phyloP scores from a whole-genome alignment of 306 rosid genomes.

The Medicago arabica region DNA sequence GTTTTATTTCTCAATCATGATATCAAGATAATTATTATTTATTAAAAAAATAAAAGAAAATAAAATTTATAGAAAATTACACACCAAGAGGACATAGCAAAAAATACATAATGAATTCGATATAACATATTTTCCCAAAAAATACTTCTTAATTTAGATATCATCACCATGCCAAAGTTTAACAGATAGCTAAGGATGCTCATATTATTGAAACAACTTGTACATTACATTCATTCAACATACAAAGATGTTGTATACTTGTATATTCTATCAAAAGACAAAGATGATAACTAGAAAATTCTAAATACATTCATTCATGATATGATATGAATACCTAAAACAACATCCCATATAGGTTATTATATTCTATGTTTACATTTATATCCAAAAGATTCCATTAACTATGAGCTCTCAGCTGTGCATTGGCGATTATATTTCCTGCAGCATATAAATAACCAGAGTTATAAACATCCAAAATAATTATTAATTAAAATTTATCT shows the following conservation, averaged over 20 bases:
- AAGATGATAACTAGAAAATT: conserved; percentile 15
- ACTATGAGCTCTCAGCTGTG: conserved; percentile 49
- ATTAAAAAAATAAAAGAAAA: too few relatives aligned
- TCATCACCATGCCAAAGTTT: too few relatives aligned
- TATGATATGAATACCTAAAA: conserved; percentile 29
- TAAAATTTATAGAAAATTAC: too few relatives aligned
- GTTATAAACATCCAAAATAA: background rate
- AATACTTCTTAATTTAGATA: too few relatives aligned
- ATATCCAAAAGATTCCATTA: conserved; percentile 43
- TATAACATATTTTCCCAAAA: too few relatives aligned
- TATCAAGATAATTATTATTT: too few relatives aligned
- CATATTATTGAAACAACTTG: conserved; percentile 37
- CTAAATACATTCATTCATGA: conserved; percentile 23
- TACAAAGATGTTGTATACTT: background rate
- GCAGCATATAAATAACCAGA: conserved; percentile 36
- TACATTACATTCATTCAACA: conserved; percentile 32
- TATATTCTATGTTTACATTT: conserved; percentile 13
- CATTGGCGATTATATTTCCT: conserved; percentile 48
- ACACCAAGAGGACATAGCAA: too few relatives aligned
- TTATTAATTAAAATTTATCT: too few relatives aligned
- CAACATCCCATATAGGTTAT: conserved; percentile 14
- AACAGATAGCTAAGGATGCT: background rate
- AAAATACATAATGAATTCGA: too few relatives aligned
- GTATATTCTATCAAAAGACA: conserved; percentile 14
- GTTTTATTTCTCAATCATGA: too few relatives aligned